phyloP scores from a whole-genome alignment of 208 protist species.

The Leishmania tropica region DNA sequence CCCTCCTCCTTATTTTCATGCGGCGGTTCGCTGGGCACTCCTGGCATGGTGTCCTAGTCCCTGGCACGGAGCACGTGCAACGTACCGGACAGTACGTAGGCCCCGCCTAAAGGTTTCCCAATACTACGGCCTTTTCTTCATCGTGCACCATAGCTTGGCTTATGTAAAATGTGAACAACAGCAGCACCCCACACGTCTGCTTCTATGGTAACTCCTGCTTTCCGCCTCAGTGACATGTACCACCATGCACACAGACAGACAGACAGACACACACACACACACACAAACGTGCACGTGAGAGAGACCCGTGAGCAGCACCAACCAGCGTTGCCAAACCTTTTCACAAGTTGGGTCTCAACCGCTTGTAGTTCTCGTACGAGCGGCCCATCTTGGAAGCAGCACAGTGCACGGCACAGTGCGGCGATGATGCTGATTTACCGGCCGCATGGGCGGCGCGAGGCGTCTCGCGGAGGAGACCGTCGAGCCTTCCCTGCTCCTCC shows the following conservation, averaged over 20 bases:
- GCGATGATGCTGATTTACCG: background rate
- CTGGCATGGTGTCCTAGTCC: too few relatives aligned
- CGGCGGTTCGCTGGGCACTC: too few relatives aligned
- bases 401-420: background rate
- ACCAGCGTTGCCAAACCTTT: background rate
- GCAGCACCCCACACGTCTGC: background rate
- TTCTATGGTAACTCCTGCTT: too few relatives aligned
- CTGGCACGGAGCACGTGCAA: background rate
- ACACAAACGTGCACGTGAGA: background rate
- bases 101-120: background rate
- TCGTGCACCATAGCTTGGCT: background rate
- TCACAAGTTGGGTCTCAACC: slow-evolving; percentile 25
- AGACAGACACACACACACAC: too few relatives aligned
- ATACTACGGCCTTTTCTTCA: background rate
- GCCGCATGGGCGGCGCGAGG: background rate
- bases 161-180: background rate
- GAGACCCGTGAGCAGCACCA: too few relatives aligned
- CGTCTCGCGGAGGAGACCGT: slow-evolving; percentile 32
- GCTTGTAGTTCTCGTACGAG: slow-evolving; percentile 78
- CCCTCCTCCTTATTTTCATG: too few relatives aligned
- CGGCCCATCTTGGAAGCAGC: slow-evolving; percentile 69
- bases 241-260: background rate
- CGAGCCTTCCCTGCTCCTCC: slow-evolving; percentile 70
- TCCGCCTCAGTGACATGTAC: background rate
- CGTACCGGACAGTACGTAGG: background rate